Evolutionary conservation across 192 early-diverging fungal species (phyloP), one percentile per base, ranked within the genome.

Genomic region (Linnemannia zychae): DNA sequence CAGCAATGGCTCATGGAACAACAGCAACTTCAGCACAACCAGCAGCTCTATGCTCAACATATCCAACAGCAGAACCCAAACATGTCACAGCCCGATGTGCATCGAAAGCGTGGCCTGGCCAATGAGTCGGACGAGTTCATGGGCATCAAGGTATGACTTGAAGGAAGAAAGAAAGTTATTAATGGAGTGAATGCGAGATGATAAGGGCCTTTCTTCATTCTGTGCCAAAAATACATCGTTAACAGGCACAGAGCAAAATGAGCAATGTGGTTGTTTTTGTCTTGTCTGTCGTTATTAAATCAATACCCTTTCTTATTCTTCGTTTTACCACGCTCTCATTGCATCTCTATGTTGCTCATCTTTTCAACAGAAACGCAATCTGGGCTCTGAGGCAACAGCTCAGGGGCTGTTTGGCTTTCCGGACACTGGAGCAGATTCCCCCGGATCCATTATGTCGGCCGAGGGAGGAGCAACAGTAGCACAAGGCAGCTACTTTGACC

Each of bases 291-390:
- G 16, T 46, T 38, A 22, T 71, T 49, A 69, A 50, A 40, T 34
- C 34, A 60, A 60, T 48, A 7, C 24, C 60, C 20, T 65, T 47
- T 57, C 40, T 15, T 63, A 0, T 28, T 24, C 22, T 20, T 38
- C 11, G 7, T 31, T 63, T 40, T 60, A 15, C 34, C 48, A 40
- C 49, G 46, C 49, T 73, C 28, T 48, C 31, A 73, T 53, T 48
- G 24, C 65, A 31, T 38, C 75, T 49, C 34, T 49, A 60, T 37
- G 38, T 33, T 72, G 49, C 24, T 49, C 57, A 65, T 50, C 73
- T 46, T 22, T 75, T 53, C 60, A 73, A 44, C 40, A 85, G 83
- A 85, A 79, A 85, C 83, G 83, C 53, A 75, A 85, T 66, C 13
- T 79, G 70, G 83, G 74, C 76, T 85, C 78, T 31, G 83, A 85